Conservation (phyloP, 2,329 filamentous ascomycete species). For the Myriosclerotinia duriaeana region DNA sequence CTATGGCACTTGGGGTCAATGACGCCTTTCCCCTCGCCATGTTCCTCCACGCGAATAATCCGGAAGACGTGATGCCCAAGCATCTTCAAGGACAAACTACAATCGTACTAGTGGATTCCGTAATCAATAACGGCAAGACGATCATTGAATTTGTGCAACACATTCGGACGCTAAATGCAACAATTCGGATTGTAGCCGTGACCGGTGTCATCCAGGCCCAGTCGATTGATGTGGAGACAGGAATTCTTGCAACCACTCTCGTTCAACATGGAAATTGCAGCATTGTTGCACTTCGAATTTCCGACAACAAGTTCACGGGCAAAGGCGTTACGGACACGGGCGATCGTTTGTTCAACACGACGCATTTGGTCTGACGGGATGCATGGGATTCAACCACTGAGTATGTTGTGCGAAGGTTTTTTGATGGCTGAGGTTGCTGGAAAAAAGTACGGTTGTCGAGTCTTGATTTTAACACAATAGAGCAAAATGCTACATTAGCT, state of each 20-base stretch:
- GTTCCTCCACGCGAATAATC: constrained; percentile 49
- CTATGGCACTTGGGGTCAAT: constrained; percentile 59
- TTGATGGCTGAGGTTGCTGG: not conserved
- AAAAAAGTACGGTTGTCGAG: too few species aligned
- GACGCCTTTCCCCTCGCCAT: constrained; percentile 52
- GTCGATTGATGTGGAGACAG: constrained; percentile 26
- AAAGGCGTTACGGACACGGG: constrained; percentile 56
- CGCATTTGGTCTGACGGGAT: constrained; percentile 35
- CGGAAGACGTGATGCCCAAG: constrained; percentile 45
- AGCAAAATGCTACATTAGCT: not conserved
- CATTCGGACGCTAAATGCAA: constrained; percentile 45
- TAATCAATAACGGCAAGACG: constrained; percentile 57
- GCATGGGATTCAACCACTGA: not conserved
- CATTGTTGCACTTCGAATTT: constrained; percentile 52
- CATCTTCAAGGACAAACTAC: constrained; percentile 46
- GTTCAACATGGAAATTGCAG: constrained; percentile 36
- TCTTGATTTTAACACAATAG: not conserved
- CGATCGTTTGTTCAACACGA: constrained; percentile 58
- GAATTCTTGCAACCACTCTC: constrained; percentile 22
- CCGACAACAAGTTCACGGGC: constrained; percentile 56
- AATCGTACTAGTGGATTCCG: constrained; percentile 58
- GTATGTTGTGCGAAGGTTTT: not conserved
- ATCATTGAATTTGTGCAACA: constrained; percentile 50
- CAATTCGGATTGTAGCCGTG: constrained; percentile 53
- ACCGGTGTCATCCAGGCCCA: constrained; percentile 54